Base-by-base conservation (phyloP, 352 stramenopile genomes). In the Phytophthora kernoviae region DNA sequence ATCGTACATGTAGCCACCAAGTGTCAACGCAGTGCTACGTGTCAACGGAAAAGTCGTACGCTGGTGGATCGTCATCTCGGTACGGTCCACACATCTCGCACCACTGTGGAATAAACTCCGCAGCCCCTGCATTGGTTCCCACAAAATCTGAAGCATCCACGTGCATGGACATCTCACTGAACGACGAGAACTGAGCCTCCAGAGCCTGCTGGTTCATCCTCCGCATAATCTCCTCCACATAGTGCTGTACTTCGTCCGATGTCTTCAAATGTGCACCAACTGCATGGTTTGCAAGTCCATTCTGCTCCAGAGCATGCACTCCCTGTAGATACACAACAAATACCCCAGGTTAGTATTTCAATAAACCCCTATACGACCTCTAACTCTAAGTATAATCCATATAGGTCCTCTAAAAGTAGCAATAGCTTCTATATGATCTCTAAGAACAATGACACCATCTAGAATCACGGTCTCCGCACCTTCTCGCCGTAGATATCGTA, bases 1-100 rank as follows among this genome's bases (percentile, higher is more conserved):
- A 68, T 92, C 85, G 64, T 88, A 91, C 75, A 93, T 80, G 61
- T 89, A 94, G n/a, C 81, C 85, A 27, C 85, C 85, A 14, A 94
- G 45, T 21, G 83, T 90, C 47, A 92, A 53, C 37, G 75, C 81
- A 21, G 84, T 79, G 15, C 60, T 68, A 36, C 68, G 77, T 18
- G 77, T 81, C 8, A 94, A 46, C 26, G 79, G 79, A 55, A 94
- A 85, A 5, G 54, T 75, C 22, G 82, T 90, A 34, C 81, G 84
- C 49, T 94, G 85, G 63, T 88, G 80, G 54, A 94, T 84, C 37
- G 76, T 89, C 81, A 91, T 93, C 61, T 93, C 81, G n/a, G 76
- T 86, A 33, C 77, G 70, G 39, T 85, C 68, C 7, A 90, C 58
- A 46, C 75, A 86, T 10, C 77, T 67, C 36, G 67, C 67, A 22